Evolutionary conservation across 306 rosid genomes (phyloP).

Genomic region (Purshia tridentata): DNA sequence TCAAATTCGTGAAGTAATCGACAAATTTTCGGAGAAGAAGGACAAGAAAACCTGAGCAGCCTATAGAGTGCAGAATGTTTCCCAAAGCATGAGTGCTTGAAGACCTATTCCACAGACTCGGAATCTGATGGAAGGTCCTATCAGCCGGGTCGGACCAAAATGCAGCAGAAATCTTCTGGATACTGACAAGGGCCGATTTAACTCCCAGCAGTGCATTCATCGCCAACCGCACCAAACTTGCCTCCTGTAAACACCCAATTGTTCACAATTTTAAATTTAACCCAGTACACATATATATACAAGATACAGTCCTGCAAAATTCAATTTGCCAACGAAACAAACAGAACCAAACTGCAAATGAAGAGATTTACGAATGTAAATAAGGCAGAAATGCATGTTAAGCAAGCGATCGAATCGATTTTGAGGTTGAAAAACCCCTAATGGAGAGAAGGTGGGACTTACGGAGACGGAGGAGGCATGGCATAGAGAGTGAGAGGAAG

Average conservation of each 20-base stretch:
- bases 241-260: conserved; percentile 48
- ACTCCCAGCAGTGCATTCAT: conserved; percentile 77
- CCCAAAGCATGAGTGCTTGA: conserved; percentile 75
- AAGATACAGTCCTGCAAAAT: background rate
- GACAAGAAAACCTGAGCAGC: conserved; percentile 60
- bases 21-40: conserved; percentile 69
- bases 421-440: background rate
- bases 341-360: background rate
- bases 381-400: background rate
- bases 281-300: background rate
- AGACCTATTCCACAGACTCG: conserved; percentile 74
- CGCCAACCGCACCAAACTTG: conserved; percentile 74
- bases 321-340: background rate
- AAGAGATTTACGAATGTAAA: background rate
- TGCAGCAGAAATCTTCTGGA: conserved; percentile 53
- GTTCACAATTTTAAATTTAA: background rate
- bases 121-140: conserved; percentile 61
- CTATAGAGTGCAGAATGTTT: conserved; percentile 61
- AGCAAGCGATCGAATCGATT: background rate
- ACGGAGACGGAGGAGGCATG: conserved; percentile 65
- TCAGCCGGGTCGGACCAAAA: conserved; percentile 67
- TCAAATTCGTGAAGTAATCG: conserved; percentile 42
- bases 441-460: conserved; percentile 29
- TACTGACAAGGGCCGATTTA: conserved; percentile 59
- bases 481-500: conserved; percentile 11